Percentiles rank a stretch among this genome's conserved stretches.
These are phyloP conservation scores for Aspergillus sp. DNA, from an alignment of 2,329 filamentous ascomycete genomes.

Conservation along the genomic window DNA sequence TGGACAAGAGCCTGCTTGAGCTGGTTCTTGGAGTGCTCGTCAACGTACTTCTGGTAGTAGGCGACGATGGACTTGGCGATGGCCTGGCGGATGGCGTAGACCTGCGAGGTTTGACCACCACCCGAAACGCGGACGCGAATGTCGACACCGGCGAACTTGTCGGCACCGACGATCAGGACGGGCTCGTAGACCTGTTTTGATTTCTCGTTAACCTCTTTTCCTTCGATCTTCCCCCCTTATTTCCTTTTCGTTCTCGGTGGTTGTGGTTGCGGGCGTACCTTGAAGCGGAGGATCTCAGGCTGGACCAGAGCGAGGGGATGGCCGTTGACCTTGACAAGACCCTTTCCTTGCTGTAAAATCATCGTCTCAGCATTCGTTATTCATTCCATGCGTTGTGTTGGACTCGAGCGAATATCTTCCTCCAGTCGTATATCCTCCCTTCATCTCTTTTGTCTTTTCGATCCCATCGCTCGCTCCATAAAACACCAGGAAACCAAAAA, in stretches of 20 bases:
- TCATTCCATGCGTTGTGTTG: background rate
- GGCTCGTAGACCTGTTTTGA: slow-evolving; percentile 81
- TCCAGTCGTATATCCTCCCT: background rate
- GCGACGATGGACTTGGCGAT: slow-evolving; percentile 95
- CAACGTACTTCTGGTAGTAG: slow-evolving; percentile 99
- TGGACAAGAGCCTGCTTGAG: slow-evolving; percentile 94
- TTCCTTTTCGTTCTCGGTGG: background rate
- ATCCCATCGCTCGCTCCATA: background rate
- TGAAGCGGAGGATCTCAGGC: slow-evolving; percentile 96
- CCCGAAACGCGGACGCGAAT: slow-evolving; percentile 94
- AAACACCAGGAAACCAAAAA: background rate
- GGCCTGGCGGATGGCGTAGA: slow-evolving; percentile 98
- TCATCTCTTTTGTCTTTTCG: slow-evolving; percentile 3
- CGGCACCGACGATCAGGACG: slow-evolving; percentile 88
- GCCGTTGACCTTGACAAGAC: slow-evolving; percentile 98
- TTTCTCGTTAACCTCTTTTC: slow-evolving; percentile 1
- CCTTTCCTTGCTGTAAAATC: slow-evolving; percentile 58
- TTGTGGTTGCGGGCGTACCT: slow-evolving; percentile 48
- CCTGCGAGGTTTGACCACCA: slow-evolving; percentile 94
- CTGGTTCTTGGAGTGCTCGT: slow-evolving; percentile 99
- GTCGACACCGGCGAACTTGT: slow-evolving; percentile 95
- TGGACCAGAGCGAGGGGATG: slow-evolving; percentile 88
- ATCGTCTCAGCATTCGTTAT: slow-evolving; percentile 21
- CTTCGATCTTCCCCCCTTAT: background rate
- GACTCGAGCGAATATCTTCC: slow-evolving; percentile 1